Percentiles rank a stretch among this genome's conserved stretches.
Conservation (phyloP, 2,329 filamentous ascomycete genomes). For the Colletotrichum cuscutae region DNA sequence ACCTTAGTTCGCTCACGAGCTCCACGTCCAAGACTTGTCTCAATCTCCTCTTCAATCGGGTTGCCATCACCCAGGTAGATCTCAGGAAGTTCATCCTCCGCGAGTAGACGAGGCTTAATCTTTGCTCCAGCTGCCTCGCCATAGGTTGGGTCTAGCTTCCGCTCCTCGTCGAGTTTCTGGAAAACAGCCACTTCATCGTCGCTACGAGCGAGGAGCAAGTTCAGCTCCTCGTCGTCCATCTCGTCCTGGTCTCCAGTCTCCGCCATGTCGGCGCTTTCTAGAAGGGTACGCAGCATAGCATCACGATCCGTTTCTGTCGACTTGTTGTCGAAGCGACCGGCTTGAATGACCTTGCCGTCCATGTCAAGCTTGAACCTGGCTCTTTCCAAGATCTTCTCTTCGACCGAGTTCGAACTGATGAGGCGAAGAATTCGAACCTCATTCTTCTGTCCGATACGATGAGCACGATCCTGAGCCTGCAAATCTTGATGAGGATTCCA, state of each 20-base stretch:
- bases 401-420: constrained; percentile 96
- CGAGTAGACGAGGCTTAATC: constrained; percentile 81
- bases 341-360: constrained; percentile 99
- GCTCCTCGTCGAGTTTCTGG: constrained; percentile 84
- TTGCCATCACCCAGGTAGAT: constrained; percentile 92
- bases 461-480: constrained; percentile 98
- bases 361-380: constrained; percentile 98
- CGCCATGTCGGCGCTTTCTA: constrained; percentile 82
- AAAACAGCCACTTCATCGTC: constrained; percentile 83
- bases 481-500: constrained; percentile 99
- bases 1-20: constrained; percentile 95
- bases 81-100: constrained; percentile 88
- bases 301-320: constrained; percentile 98
- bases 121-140: constrained; percentile 73
- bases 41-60: constrained; percentile 81
- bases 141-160: constrained; percentile 74
- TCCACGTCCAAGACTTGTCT: constrained; percentile 82
- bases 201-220: constrained; percentile 89
- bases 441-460: constrained; percentile 99
- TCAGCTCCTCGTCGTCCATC: constrained; percentile 98
- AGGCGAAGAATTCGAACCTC: constrained; percentile 96
- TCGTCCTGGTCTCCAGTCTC: constrained; percentile 85
- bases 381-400: constrained; percentile 97
- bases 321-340: constrained; percentile 99
- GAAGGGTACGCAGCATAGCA: constrained; percentile 91